Evolutionary conservation across 2,329 filamentous ascomycete species (phyloP).

Genomic region (Aspergillus sp.): DNA sequence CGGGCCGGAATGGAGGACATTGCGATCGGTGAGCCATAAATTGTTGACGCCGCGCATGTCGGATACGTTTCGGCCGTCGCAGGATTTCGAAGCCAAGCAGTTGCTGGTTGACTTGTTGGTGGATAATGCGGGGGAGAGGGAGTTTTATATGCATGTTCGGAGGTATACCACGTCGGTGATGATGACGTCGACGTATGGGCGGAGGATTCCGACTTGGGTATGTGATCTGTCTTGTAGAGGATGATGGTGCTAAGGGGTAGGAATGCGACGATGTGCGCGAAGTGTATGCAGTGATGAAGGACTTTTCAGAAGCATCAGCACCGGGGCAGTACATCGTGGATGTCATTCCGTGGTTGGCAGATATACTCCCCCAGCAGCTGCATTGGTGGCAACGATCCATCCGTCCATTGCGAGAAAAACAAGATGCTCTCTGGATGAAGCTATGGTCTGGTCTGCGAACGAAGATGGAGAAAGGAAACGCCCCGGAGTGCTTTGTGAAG

Average conservation of each 20-base stretch:
- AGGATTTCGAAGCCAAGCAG: too few relatives aligned
- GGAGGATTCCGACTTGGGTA: constrained; percentile 30
- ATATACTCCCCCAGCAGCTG: too few relatives aligned
- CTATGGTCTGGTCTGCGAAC: constrained; percentile 24
- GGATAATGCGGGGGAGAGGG: constrained; percentile 4
- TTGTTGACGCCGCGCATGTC: constrained; percentile 46
- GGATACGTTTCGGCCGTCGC: constrained; percentile 39
- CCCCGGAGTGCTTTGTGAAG: constrained; percentile 13
- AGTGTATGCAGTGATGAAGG: constrained; percentile 39
- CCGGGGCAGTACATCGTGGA: constrained; percentile 40
- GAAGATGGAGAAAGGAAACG: constrained; percentile 25
- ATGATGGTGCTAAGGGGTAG: constrained; percentile 39
- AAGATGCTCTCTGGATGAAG: constrained; percentile 39
- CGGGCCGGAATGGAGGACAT: too few relatives aligned
- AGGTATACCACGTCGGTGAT: constrained; percentile 48
- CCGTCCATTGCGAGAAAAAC: too few relatives aligned
- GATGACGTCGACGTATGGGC: constrained; percentile 49
- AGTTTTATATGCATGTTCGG: constrained; percentile 42
- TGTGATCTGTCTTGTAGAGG: too few relatives aligned
- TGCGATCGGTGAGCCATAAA: constrained; percentile 18
- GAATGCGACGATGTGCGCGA: constrained; percentile 41
- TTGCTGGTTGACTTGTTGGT: too few relatives aligned
- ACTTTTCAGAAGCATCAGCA: constrained; percentile 23
- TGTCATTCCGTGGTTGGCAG: constrained; percentile 40
- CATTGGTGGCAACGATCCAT: too few relatives aligned